phyloP scores from a whole-genome alignment of 2,329 filamentous ascomycete species.

The Neopestalotiopsis sp. region DNA sequence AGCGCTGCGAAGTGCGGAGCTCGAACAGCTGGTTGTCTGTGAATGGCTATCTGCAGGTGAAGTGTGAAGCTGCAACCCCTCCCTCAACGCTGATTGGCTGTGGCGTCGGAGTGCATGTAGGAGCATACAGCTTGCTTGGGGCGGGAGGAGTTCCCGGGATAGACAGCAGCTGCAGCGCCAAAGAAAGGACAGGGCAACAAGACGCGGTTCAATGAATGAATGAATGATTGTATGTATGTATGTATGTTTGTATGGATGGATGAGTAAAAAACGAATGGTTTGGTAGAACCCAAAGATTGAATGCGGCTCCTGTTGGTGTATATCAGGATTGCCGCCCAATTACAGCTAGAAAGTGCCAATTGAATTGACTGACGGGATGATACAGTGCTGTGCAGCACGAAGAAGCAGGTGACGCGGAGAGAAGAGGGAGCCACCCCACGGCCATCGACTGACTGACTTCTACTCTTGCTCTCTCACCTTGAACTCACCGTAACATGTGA shows the following conservation, averaged over 20 bases:
- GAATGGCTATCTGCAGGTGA: constrained; percentile 37
- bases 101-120: constrained; percentile 32
- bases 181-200: constrained; percentile 1
- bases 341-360: too few species aligned
- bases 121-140: constrained; percentile 17
- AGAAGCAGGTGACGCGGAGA: background rate
- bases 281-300: too few species aligned
- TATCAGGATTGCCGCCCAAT: too few species aligned
- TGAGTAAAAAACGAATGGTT: background rate
- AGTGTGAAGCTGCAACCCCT: constrained; percentile 23
- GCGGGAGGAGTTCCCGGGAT: constrained; percentile 10
- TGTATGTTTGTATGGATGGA: background rate
- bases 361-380: background rate
- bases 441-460: background rate
- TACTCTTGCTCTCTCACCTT: background rate
- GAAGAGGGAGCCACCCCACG: background rate
- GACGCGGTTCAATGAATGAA: background rate
- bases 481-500: background rate
- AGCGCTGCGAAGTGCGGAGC: constrained; percentile 34
- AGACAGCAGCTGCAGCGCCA: background rate
- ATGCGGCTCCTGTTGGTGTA: too few species aligned
- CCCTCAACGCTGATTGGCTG: constrained; percentile 36
- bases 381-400: too few species aligned
- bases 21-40: constrained; percentile 39
- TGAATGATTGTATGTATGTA: background rate